Percentiles rank a stretch among this genome's conserved stretches.
Conservation (phyloP, 192 early-diverging fungal genomes). For the Dissophora ornata region DNA sequence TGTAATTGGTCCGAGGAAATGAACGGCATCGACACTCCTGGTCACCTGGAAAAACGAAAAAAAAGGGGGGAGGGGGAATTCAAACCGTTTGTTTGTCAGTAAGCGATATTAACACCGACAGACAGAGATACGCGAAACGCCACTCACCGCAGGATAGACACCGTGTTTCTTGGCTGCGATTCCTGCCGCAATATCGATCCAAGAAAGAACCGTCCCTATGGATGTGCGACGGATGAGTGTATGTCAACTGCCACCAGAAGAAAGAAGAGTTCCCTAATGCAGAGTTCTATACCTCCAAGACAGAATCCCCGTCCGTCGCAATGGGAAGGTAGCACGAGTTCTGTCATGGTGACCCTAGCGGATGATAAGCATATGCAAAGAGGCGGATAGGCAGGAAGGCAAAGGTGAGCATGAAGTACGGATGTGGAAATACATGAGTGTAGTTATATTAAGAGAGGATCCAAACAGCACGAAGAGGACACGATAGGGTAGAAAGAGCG, state of each 20-base stretch:
- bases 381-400: too few species aligned
- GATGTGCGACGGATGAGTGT: neutral
- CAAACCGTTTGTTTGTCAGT: too few species aligned
- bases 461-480: too few species aligned
- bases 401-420: too few species aligned
- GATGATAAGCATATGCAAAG: too few species aligned
- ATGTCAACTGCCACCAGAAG: neutral
- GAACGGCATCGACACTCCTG: slow-evolving; percentile 74
- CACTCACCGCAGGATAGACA: slow-evolving; percentile 61
- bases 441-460: too few species aligned
- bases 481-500: too few species aligned
- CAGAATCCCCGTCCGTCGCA: slow-evolving; percentile 64
- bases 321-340: slow-evolving; percentile 61
- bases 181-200: slow-evolving; percentile 77
- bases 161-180: slow-evolving; percentile 73
- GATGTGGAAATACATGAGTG: too few species aligned
- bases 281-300: slow-evolving; percentile 54
- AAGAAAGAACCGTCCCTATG: slow-evolving; percentile 63
- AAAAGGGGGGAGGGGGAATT: too few species aligned
- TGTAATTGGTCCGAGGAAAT: slow-evolving; percentile 72
- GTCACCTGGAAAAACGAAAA: slow-evolving; percentile 64
- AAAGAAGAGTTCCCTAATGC: too few species aligned
- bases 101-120: neutral
- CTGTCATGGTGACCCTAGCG: slow-evolving; percentile 68
- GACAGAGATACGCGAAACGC: neutral